Conservation (phyloP, 305 asterid species). For the Fraxinus platypoda region DNA sequence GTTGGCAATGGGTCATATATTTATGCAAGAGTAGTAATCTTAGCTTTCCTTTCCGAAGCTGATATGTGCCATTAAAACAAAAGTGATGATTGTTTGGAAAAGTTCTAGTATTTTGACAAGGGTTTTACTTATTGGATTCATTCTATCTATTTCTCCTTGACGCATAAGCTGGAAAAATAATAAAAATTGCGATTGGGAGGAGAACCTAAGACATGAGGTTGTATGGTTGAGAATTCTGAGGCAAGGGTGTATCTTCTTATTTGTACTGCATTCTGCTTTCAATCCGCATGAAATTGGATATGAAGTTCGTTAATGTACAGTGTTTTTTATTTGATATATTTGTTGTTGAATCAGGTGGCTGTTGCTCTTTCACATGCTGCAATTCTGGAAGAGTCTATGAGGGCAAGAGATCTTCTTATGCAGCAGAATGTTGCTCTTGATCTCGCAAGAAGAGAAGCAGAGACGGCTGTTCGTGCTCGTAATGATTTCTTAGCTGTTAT, state of each 20-base stretch:
- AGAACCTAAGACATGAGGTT: neutral
- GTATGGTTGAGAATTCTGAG: neutral
- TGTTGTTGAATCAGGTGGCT: conserved; percentile 61
- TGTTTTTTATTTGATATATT: conserved; percentile 16
- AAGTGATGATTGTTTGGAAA: neutral
- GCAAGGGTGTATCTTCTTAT: neutral
- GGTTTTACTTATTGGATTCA: neutral
- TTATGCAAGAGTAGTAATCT: neutral
- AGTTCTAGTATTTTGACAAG: neutral
- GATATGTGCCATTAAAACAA: neutral
- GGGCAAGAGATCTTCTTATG: conserved; percentile 89
- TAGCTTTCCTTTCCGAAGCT: neutral
- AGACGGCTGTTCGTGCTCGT: conserved; percentile 88
- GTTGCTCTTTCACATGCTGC: conserved; percentile 99
- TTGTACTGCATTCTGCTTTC: neutral
- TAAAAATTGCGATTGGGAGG: neutral
- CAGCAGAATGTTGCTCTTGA: conserved; percentile 92
- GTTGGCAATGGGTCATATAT: neutral
- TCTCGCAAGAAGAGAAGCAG: conserved; percentile 89
- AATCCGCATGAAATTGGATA: neutral
- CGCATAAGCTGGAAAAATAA: neutral
- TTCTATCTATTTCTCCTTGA: neutral
- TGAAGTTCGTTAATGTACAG: neutral
- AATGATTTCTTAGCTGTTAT: conserved; percentile 88
- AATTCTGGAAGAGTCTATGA: conserved; percentile 91